phyloP scores from a whole-genome alignment of 495 filamentous ascomycete genomes.

The Penicillium mononematosum region DNA sequence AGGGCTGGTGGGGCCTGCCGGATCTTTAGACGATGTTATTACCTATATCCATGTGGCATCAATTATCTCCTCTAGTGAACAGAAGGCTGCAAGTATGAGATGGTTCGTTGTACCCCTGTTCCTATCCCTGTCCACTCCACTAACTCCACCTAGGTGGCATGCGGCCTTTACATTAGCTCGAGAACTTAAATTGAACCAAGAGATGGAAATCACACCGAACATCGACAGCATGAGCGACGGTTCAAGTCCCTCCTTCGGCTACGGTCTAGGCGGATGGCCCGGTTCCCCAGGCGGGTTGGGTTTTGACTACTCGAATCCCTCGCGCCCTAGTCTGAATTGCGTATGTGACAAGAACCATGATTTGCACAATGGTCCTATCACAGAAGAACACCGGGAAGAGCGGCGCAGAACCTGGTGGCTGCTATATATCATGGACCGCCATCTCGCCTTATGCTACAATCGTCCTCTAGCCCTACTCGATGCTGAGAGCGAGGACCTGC shows the following conservation, averaged over 20 bases:
- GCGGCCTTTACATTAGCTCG: conserved; percentile 89
- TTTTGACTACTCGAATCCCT: conserved; percentile 40
- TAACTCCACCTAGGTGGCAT: conserved; percentile 69
- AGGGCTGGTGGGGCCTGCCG: conserved; percentile 71
- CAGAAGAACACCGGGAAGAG: conserved; percentile 83
- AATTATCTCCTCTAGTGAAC: conserved; percentile 90
- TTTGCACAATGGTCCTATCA: conserved; percentile 35
- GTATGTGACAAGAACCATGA: conserved; percentile 36
- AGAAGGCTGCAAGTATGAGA: conserved; percentile 87
- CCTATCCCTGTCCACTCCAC: conserved; percentile 7
- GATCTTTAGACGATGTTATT: conserved; percentile 68
- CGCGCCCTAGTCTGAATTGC: conserved; percentile 43
- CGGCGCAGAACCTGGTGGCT: conserved; percentile 90
- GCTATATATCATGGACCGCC: conserved; percentile 79
- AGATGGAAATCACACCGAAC: conserved; percentile 65
- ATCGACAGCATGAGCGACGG: conserved; percentile 36
- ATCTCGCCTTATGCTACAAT: conserved; percentile 85
- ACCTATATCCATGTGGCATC: conserved; percentile 77
- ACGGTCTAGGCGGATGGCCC: conserved; percentile 53
- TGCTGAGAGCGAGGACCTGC: conserved; percentile 80
- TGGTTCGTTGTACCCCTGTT: conserved; percentile 50
- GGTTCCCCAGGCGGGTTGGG: conserved; percentile 40
- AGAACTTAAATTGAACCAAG: conserved; percentile 88
- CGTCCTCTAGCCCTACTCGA: conserved; percentile 77
- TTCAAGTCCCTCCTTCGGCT: conserved; percentile 39